A percentile compares a stretch with the other conserved stretches of the same genome.
Evolutionary conservation across 768 basidiomycete species (phyloP).

Genomic region (Agaricus blazei): DNA sequence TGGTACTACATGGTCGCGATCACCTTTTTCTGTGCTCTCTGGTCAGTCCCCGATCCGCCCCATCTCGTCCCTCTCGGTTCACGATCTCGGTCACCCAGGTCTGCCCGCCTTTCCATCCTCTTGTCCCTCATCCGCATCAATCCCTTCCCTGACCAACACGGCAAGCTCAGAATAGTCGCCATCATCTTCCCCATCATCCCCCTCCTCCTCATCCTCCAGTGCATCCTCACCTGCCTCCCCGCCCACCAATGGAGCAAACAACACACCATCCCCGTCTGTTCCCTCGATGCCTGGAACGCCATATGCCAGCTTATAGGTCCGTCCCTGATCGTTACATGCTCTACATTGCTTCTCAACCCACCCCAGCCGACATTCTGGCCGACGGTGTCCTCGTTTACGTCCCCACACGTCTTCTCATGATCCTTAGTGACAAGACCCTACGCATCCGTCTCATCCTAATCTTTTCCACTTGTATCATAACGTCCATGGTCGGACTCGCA

Average conservation of each 20-base stretch:
- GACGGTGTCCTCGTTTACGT: conserved; percentile 40
- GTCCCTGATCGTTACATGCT: not conserved
- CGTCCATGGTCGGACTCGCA: conserved; percentile 39
- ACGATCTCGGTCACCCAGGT: conserved; percentile 23
- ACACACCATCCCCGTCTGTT: not conserved
- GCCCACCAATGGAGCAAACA: conserved; percentile 9
- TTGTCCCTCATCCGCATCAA: conserved; percentile 52
- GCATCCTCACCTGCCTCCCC: conserved; percentile 39
- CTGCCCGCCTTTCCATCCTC: conserved; percentile 45
- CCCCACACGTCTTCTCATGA: conserved; percentile 40
- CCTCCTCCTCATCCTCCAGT: conserved; percentile 35
- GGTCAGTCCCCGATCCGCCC: conserved; percentile 18
- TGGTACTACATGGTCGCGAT: conserved; percentile 31
- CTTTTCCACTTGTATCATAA: conserved; percentile 49
- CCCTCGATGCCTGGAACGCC: not conserved
- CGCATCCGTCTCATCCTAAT: conserved; percentile 42
- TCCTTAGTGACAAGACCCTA: conserved; percentile 31
- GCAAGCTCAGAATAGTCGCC: conserved; percentile 19
- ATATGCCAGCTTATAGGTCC: conserved; percentile 8
- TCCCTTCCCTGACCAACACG: conserved; percentile 17
- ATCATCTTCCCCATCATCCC: conserved; percentile 24
- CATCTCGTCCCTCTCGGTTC: not conserved
- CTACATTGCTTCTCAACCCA: not conserved
- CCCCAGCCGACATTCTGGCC: conserved; percentile 20
- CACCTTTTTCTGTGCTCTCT: conserved; percentile 34